Conservation (phyloP, 2,329 filamentous ascomycete genomes). For the Botrytis paeoniae region DNA sequence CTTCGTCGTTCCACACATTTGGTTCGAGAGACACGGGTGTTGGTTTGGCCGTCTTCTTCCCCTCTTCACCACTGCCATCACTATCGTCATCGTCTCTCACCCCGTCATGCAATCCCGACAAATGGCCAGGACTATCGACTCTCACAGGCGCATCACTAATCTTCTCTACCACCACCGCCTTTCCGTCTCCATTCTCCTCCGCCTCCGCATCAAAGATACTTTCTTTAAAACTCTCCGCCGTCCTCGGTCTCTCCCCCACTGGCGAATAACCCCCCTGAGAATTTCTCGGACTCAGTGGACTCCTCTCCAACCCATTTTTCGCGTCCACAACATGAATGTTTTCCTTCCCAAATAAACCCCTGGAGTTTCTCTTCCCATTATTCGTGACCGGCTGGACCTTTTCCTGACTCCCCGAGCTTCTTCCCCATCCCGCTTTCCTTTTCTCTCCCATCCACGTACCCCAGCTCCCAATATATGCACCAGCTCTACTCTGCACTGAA, state of each 20-base stretch:
- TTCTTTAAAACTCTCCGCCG: conserved; percentile 35
- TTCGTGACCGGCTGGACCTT: conserved; percentile 67
- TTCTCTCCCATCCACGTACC: conserved; percentile 73
- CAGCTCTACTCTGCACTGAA: conserved; percentile 49
- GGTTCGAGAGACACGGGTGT: not conserved
- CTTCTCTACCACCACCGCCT: not conserved
- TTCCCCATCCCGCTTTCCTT: conserved; percentile 49
- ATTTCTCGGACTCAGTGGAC: conserved; percentile 34
- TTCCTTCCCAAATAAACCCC: conserved; percentile 25
- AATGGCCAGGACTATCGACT: not conserved
- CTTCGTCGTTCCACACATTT: not conserved
- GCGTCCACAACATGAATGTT: conserved; percentile 17
- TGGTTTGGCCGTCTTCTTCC: not conserved
- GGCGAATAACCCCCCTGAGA: not conserved
- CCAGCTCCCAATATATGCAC: conserved; percentile 67
- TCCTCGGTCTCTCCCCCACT: conserved; percentile 26
- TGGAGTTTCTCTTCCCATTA: conserved; percentile 30
- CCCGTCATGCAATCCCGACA: not conserved
- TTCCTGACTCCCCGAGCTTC: conserved; percentile 63
- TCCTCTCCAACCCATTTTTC: conserved; percentile 34
- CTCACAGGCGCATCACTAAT: not conserved
- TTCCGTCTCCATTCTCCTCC: conserved; percentile 1
- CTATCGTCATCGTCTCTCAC: not conserved
- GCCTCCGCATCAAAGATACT: conserved; percentile 38
- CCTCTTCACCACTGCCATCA: not conserved